Base-by-base conservation (phyloP, 2,329 filamentous ascomycete genomes). In the Gaeumannomyces tritici region DNA sequence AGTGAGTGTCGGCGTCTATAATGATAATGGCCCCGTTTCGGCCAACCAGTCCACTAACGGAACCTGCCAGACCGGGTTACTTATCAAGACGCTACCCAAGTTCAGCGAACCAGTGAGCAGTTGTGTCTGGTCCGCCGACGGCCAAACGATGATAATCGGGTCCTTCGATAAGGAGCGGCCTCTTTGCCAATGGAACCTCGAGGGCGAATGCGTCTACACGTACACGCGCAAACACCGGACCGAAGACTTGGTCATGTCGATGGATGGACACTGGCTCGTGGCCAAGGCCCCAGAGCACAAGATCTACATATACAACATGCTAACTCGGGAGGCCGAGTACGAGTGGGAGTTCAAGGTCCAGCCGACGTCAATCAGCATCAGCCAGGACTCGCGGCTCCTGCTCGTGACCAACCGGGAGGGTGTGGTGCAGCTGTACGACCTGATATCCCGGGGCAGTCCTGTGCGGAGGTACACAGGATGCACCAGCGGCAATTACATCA, bases 101-200 rank as follows among this genome's bases (percentile, higher is more conserved):
- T 93, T 95, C 69, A 82, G 83, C n/a, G 89, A 96, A 69, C 90
- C 92, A 0, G 90, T 96, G 51, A 96, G 90, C 57, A 88, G 89
- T 63, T 96, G 92, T 64, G 89, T 90, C n/a, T 99, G 95, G 93
- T 83, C 89, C 7, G 83, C 87, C 0, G 89, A 96, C 70, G 88
- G 89, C 55, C 78, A 85, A 65, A 86, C 85, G 0, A 93, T 98
- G 68, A 83, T 96, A 55, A 87, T 93, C 1, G 91, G 89, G 4
- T 88, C 89, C 11, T 83, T 96, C 35, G 89, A 93, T 67, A 83
- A 82, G 63, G 78, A 78, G 12, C 80, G 81, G 28, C 84, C 89
- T 55, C 75, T 96, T 21, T 86, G 86, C 61, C 85, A 90, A 61
- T 95, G 89, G 85, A 84, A 85, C 67, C 74, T 89, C 6, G 75